Conservation (phyloP, 2,329 filamentous ascomycete genomes). For the Elsinoe arachidis region DNA sequence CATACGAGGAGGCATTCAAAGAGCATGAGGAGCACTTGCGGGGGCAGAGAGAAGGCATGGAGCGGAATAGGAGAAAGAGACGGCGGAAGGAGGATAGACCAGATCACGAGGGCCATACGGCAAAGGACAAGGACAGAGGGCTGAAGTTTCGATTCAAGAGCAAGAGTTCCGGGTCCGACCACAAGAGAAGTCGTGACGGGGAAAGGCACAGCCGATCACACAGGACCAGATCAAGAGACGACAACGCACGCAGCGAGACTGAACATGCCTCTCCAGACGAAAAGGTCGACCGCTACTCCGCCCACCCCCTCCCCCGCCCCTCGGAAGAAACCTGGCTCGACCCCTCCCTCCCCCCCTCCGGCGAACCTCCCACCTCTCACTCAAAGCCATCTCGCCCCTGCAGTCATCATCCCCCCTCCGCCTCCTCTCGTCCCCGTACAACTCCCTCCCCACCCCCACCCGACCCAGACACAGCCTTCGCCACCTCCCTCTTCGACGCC, state of each 20-base stretch:
- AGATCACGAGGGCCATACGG: conserved; percentile 3
- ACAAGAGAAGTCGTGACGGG: background rate
- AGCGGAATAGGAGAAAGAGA: background rate
- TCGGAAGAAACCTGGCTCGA: conserved; percentile 8
- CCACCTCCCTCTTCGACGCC: conserved; percentile 90
- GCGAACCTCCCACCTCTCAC: background rate
- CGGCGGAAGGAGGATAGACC: background rate
- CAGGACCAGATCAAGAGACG: background rate
- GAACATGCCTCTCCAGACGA: background rate
- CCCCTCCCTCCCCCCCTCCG: background rate
- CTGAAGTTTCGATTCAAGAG: conserved; percentile 6
- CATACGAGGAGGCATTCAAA: conserved; percentile 13
- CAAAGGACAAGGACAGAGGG: background rate
- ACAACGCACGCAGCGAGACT: background rate
- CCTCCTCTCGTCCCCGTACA: background rate
- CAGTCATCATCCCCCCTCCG: background rate
- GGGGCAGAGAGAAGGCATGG: background rate
- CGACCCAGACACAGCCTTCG: conserved; percentile 69
- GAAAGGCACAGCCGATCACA: background rate
- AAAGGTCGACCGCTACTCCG: conserved; percentile 12
- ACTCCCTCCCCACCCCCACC: conserved; percentile 2
- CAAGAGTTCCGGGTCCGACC: background rate
- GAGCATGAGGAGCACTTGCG: conserved; percentile 13
- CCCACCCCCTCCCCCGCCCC: conserved; percentile 15
- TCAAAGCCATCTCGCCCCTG: background rate